phyloP scores from a whole-genome alignment of 2,329 filamentous ascomycete genomes.

The Penicillium sp. region DNA sequence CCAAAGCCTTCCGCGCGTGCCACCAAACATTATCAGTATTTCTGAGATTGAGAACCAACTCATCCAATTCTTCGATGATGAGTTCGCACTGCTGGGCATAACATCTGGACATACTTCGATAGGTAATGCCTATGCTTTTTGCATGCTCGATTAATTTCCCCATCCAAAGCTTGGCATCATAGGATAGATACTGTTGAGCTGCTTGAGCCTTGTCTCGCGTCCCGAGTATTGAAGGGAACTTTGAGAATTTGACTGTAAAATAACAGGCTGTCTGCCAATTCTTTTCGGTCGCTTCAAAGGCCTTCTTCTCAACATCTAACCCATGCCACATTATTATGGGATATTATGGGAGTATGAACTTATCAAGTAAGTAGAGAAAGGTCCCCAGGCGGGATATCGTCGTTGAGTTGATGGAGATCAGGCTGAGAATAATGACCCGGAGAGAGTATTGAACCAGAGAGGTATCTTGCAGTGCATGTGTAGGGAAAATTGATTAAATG shows the following conservation, averaged over 20 bases:
- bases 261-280: not conserved
- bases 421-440: too few species aligned
- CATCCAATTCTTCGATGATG: not conserved
- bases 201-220: not conserved
- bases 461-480: too few species aligned
- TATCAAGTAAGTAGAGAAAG: too few species aligned
- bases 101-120: not conserved
- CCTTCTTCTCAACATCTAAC: too few species aligned
- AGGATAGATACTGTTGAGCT: not conserved
- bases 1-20: not conserved
- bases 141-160: not conserved
- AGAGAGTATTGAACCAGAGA: too few species aligned
- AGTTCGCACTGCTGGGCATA: not conserved
- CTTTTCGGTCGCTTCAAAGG: not conserved
- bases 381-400: too few species aligned
- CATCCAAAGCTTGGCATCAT: not conserved
- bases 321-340: too few species aligned
- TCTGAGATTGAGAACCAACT: not conserved
- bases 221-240: too few species aligned
- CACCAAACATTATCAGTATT: not conserved
- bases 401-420: too few species aligned
- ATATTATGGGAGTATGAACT: too few species aligned
- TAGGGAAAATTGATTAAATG: too few species aligned
- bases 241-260: not conserved
- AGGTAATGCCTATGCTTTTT: not conserved